phyloP scores from a whole-genome alignment of 441 rosid genomes.

The Erysimum cheiri region DNA sequence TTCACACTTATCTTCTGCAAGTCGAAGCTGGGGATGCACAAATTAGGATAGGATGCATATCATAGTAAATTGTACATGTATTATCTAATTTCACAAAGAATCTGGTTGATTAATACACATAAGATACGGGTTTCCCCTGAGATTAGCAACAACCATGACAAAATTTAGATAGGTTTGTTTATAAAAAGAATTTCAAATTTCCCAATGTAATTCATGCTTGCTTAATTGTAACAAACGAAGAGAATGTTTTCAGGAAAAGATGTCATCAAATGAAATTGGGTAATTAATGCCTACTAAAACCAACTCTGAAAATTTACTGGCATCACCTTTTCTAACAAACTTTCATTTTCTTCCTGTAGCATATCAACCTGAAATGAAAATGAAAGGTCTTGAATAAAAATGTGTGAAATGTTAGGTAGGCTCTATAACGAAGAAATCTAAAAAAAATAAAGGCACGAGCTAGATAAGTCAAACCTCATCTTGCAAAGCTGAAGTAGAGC shows the following conservation, averaged over 20 bases:
- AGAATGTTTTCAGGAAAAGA: neutral
- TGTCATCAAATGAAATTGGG: neutral
- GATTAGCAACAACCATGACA: neutral
- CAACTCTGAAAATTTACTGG: slow-evolving; percentile 41
- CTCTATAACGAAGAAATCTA: neutral
- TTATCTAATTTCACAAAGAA: slow-evolving; percentile 13
- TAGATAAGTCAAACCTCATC: slow-evolving; percentile 57
- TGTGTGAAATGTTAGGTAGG: slow-evolving; percentile 3
- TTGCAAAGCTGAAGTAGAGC: slow-evolving; percentile 63
- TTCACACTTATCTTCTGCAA: slow-evolving; percentile 72
- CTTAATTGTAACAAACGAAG: neutral
- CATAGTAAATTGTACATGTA: neutral
- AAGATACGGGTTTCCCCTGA: neutral
- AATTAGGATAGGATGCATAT: slow-evolving; percentile 46
- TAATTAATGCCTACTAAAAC: slow-evolving; percentile 24
- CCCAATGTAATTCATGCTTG: neutral
- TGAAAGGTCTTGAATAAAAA: slow-evolving; percentile 18
- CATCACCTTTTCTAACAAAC: slow-evolving; percentile 70
- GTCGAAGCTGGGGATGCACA: slow-evolving; percentile 68
- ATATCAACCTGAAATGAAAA: slow-evolving; percentile 65
- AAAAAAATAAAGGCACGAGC: neutral
- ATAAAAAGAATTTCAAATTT: neutral
- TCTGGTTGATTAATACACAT: neutral
- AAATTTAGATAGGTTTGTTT: neutral
- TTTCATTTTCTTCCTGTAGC: slow-evolving; percentile 74